phyloP scores from a whole-genome alignment of 306 rosid genomes.

The Dalbergia cultrata region DNA sequence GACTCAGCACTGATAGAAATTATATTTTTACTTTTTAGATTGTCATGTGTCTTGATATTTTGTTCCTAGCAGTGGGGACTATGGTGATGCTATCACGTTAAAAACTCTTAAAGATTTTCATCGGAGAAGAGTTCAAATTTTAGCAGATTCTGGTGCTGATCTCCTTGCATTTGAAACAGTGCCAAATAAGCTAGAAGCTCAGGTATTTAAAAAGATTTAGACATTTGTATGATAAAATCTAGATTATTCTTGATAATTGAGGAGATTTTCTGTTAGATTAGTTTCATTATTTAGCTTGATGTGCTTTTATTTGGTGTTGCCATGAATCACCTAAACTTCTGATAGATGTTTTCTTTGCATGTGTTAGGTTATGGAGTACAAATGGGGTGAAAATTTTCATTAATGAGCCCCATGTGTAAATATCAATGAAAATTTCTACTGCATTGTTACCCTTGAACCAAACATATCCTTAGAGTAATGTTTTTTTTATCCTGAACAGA shows the following conservation, averaged over 20 bases:
- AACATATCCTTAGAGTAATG: too few species aligned
- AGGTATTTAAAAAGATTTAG: constrained; percentile 53
- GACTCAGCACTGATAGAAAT: constrained; percentile 24
- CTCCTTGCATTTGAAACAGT: constrained; percentile 69
- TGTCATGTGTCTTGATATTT: constrained; percentile 18
- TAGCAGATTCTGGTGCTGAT: constrained; percentile 66
- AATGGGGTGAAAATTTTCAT: too few species aligned
- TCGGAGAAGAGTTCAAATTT: constrained; percentile 67
- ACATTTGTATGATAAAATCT: constrained; percentile 36
- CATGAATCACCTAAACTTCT: not conserved
- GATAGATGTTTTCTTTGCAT: constrained; percentile 26
- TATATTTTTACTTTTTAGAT: not conserved
- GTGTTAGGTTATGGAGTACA: too few species aligned
- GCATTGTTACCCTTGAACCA: too few species aligned
- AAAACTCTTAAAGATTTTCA: constrained; percentile 61
- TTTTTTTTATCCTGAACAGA: not conserved
- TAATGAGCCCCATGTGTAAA: too few species aligned
- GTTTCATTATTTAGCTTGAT: constrained; percentile 10
- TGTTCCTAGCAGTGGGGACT: constrained; percentile 55
- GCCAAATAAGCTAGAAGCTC: constrained; percentile 68
- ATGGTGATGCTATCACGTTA: constrained; percentile 59
- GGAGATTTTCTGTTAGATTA: not conserved
- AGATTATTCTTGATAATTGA: not conserved
- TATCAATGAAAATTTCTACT: too few species aligned
- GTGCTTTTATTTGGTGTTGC: not conserved